Base-by-base conservation (phyloP, 495 filamentous ascomycete genomes). In the Penicillium bialowiezense region DNA sequence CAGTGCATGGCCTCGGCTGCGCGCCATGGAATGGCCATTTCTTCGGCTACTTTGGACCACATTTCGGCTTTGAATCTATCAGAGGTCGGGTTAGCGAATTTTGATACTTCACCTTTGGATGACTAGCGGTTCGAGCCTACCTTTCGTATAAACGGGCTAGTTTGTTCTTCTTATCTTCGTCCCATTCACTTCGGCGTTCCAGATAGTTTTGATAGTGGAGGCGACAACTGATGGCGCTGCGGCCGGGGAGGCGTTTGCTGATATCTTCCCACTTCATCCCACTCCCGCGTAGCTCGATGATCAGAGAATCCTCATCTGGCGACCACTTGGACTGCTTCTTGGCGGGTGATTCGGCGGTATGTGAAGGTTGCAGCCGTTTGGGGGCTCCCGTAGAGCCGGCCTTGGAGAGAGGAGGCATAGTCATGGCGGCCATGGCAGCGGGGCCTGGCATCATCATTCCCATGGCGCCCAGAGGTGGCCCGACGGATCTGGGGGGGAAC, bases 211-310 rank as follows among this genome's bases (percentile, higher is more conserved):
- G 93, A 68, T 96, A 98, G 56, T 96, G 91, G 35, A 98, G 77
- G 18, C 93, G 84, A 68, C 93, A 98, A 49, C 88, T 91, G 57
- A 96, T 96, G 34, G 89, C 83, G 68, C 89, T 96, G 51, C 93
- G 84, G 47, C 92, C 93, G 1, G 91, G 90, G 18, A 97, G 75
- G 14, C 83, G 80, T 71, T 89, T 89, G 47, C 88, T 91, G 62
- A 98, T 96, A 68, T 98, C 95, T 54, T 97, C 93, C 93, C 93
- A 98, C 59, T 97, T 97, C 87, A 95, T 93, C 8, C 89, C 89
- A 54, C 79, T 83, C 26, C 88, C 88, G 20, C 93, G 83, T 48
- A 98, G 78, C 59, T 90, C 85, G 49, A 96, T 95, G 64, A 95
- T 95, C 41, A 91, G 60, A 33, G 85, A 84, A 63, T 97, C 90